Percentiles rank a stretch among this genome's conserved stretches.
These are phyloP conservation scores for Podospora pseudoanserina DNA, from an alignment of 495 filamentous ascomycete species.

Conservation along the genomic window DNA sequence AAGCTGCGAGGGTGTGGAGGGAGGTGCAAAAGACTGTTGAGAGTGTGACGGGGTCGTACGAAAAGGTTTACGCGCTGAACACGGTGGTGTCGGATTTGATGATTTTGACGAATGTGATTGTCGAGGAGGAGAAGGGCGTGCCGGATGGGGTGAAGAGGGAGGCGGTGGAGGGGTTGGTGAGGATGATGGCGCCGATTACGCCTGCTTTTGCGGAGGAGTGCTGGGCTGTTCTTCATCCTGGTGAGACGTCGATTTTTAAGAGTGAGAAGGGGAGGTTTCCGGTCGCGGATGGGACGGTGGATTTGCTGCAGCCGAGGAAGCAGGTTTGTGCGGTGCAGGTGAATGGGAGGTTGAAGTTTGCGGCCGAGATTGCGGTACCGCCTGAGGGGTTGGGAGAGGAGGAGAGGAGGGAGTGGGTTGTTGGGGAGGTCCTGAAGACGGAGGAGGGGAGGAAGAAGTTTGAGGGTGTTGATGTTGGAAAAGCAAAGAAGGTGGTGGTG, in stretches of 20 bases:
- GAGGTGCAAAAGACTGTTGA: constrained; percentile 61
- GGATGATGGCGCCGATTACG: constrained; percentile 71
- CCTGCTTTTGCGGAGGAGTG: constrained; percentile 77
- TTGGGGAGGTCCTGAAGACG: constrained; percentile 43
- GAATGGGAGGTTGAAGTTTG: constrained; percentile 69
- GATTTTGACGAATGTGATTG: constrained; percentile 66
- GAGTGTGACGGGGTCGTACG: constrained; percentile 65
- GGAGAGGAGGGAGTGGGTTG: constrained; percentile 53
- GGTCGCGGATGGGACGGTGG: constrained; percentile 45
- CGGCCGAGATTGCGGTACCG: constrained; percentile 52
- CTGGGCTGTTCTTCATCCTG: constrained; percentile 56
- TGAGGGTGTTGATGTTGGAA: constrained; percentile 33
- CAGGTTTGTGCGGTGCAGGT: constrained; percentile 63
- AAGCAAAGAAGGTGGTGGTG: constrained; percentile 49
- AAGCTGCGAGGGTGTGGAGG: constrained; percentile 57
- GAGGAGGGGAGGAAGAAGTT: constrained; percentile 51
- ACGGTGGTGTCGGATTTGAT: constrained; percentile 79
- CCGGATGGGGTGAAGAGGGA: constrained; percentile 28
- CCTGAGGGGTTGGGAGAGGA: constrained; percentile 29
- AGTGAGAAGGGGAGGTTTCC: constrained; percentile 47
- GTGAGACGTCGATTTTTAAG: constrained; percentile 43
- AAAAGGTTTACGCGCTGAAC: constrained; percentile 70
- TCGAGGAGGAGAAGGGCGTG: constrained; percentile 24
- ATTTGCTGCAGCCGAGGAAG: constrained; percentile 34
- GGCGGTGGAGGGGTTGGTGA: constrained; percentile 50